Evolutionary conservation across 2,329 filamentous ascomycete genomes (phyloP).

Genomic region (Botryotinia calthae): DNA sequence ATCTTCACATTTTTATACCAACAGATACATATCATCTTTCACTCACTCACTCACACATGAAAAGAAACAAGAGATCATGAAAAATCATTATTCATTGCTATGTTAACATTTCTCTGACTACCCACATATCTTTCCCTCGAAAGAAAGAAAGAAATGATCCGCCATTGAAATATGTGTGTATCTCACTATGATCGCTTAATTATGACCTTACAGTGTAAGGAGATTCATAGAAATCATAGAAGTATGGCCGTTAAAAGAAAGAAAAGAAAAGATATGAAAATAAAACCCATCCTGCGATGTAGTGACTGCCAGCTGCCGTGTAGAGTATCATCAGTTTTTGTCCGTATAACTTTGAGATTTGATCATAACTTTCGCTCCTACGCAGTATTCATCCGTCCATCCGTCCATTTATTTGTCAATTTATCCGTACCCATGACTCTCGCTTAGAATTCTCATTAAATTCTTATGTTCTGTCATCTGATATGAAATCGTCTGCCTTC

Average conservation of each 20-base stretch:
- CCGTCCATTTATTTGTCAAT: background rate
- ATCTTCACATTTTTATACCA: too few relatives aligned
- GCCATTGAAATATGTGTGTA: background rate
- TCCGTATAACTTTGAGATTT: too few relatives aligned
- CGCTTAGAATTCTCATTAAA: background rate
- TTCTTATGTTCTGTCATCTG: fast-evolving
- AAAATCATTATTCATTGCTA: background rate
- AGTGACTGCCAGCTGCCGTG: fast-evolving
- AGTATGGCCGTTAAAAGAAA: background rate
- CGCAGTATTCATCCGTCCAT: background rate
- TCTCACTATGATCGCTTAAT: background rate
- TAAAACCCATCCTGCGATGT: fast-evolving
- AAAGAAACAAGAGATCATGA: background rate
- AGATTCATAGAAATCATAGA: background rate
- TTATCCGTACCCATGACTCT: fast-evolving
- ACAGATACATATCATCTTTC: too few relatives aligned
- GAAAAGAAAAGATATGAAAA: background rate
- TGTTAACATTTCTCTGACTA: background rate
- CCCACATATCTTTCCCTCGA: background rate
- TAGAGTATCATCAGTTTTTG: background rate
- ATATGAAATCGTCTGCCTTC: too few relatives aligned
- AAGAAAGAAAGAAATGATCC: background rate
- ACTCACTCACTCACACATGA: background rate
- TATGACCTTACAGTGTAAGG: background rate
- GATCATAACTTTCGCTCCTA: background rate